Conservation (phyloP, 1,284 basidiomycete species). For the Gastroboletus turbinatus region DNA sequence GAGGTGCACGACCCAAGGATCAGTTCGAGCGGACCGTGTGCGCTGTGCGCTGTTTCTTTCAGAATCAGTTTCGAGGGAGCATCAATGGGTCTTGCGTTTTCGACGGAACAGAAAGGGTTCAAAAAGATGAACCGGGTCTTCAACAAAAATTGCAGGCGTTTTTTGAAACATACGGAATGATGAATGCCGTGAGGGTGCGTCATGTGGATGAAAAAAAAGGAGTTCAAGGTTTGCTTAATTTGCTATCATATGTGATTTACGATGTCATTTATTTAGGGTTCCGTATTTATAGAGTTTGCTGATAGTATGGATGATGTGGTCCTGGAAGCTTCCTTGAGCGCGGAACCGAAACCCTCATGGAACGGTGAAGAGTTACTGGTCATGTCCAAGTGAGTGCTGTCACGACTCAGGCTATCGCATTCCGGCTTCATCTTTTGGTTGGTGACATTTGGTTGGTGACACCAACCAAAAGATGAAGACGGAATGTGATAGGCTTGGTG, state of each 20-base stretch:
- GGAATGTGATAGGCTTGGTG: too few relatives aligned
- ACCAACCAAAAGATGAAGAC: too few relatives aligned
- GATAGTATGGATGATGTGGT: conserved; percentile 71
- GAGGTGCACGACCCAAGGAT: conserved; percentile 72
- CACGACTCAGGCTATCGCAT: background rate
- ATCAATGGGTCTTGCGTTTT: background rate
- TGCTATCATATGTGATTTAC: background rate
- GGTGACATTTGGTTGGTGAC: too few relatives aligned
- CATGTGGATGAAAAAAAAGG: conserved; percentile 67
- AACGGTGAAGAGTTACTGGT: conserved; percentile 72
- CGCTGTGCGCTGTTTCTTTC: conserved; percentile 53
- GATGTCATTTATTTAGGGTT: conserved; percentile 54
- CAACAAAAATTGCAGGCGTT: conserved; percentile 83
- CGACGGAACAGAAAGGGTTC: conserved; percentile 78
- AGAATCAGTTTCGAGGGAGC: background rate
- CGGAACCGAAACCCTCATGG: conserved; percentile 79
- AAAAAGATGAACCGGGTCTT: conserved; percentile 66
- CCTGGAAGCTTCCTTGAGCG: conserved; percentile 76
- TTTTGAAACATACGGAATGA: conserved; percentile 80
- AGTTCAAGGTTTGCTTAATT: conserved; percentile 69
- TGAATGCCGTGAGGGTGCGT: conserved; percentile 88
- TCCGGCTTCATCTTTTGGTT: background rate
- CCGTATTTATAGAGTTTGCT: conserved; percentile 91
- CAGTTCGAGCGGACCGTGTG: conserved; percentile 82
- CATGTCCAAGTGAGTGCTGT: conserved; percentile 80